Evolutionary conservation across 371 early-diverging fungal species (phyloP).

Genomic region (Rhizopus sp.): DNA sequence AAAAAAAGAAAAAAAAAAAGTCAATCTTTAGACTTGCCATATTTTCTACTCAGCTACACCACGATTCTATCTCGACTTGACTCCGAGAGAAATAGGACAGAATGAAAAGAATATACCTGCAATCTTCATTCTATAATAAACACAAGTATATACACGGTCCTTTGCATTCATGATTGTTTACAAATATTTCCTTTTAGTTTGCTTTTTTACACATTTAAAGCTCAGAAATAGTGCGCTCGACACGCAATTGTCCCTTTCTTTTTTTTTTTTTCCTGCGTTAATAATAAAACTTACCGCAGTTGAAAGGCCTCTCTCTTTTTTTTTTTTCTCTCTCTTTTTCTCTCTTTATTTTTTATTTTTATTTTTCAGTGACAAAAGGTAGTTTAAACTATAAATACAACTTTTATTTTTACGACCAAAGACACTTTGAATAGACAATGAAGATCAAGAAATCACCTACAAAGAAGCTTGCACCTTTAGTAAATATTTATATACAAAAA

Average conservation of each 20-base stretch:
- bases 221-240: not conserved
- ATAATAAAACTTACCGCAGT: not conserved
- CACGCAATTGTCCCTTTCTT: not conserved
- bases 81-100: no score
- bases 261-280: not conserved
- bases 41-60: no score
- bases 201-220: not conserved
- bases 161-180: no score
- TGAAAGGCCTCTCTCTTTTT: not conserved
- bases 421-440: conserved; percentile 33
- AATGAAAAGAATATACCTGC: no score
- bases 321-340: no score
- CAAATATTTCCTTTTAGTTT: no score
- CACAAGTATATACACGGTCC: no score
- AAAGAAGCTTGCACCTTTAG: conserved; percentile 63
- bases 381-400: no score
- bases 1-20: conserved; percentile 6
- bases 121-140: no score
- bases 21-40: no score
- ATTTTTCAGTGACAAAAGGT: no score
- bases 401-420: not conserved
- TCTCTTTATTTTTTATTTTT: not conserved
- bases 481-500: conserved; percentile 32
- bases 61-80: no score
- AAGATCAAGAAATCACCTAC: conserved; percentile 72